phyloP scores from a whole-genome alignment of 805 yeast species.

The Hanseniaspora guilliermondii region DNA sequence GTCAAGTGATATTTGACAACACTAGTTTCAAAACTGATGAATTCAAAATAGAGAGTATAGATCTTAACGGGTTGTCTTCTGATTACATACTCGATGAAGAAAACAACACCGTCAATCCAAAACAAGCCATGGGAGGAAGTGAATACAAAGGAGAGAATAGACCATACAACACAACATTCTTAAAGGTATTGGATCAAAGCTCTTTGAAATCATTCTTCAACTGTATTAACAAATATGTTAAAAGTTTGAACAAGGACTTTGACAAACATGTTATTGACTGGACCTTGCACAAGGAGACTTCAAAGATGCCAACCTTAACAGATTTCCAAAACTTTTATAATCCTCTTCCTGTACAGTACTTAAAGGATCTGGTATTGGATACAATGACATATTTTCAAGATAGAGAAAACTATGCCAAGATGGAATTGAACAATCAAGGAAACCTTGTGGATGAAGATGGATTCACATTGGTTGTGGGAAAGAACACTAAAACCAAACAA shows the following conservation, averaged over 20 bases:
- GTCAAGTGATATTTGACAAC: slow-evolving; percentile 52
- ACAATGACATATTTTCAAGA: slow-evolving; percentile 56
- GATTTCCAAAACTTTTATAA: slow-evolving; percentile 35
- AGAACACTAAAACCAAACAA: slow-evolving; percentile 56
- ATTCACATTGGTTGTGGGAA: slow-evolving; percentile 78
- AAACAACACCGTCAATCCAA: slow-evolving; percentile 8
- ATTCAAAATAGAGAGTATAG: slow-evolving; percentile 35
- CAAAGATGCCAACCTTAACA: slow-evolving; percentile 24
- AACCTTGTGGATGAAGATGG: slow-evolving; percentile 83
- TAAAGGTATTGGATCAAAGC: slow-evolving; percentile 61
- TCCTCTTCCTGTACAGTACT: slow-evolving; percentile 36
- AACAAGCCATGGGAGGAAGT: slow-evolving; percentile 28
- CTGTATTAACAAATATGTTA: slow-evolving; percentile 52
- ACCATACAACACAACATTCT: slow-evolving; percentile 63
- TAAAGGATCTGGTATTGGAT: slow-evolving; percentile 46
- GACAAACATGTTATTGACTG: slow-evolving; percentile 28
- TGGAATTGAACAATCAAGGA: slow-evolving; percentile 42
- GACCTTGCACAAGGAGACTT: slow-evolving; percentile 20
- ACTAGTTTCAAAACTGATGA: slow-evolving; percentile 30
- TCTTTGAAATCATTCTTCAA: slow-evolving; percentile 39
- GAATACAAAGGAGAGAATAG: slow-evolving; percentile 32
- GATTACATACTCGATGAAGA: slow-evolving; percentile 25
- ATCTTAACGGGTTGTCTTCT: slow-evolving; percentile 48
- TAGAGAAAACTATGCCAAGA: slow-evolving; percentile 52
- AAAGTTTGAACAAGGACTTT: slow-evolving; percentile 35